Base-by-base conservation (phyloP, 2,329 filamentous ascomycete species). In the Colletotrichum tabaci region DNA sequence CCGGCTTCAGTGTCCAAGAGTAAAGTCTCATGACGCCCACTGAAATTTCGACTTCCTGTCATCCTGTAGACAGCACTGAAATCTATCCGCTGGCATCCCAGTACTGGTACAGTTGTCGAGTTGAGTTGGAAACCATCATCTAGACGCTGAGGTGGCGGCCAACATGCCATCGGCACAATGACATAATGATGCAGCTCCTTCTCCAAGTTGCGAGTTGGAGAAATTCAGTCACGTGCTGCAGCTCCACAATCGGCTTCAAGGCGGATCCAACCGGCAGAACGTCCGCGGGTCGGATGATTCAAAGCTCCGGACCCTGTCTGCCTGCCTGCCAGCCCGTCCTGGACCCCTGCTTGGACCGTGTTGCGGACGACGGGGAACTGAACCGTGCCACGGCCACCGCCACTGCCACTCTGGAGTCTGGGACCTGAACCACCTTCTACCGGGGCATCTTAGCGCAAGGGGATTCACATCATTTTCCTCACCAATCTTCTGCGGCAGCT, bases 361-460 rank as follows among this genome's bases (percentile, higher is more conserved):
- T 61, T 66, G 42, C 49, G 65, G 26, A 49, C 18, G 35, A 55
- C 18, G 10, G 52, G 53, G 30, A 35, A 35, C 8, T 35, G 8
- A 35, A 66, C 65, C 58, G 55, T 30, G n/a, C 60, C 38, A 66
- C 38, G 21, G 38, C 65, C 35, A 56, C 53, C 13, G 35, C 35
- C 53, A 26, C 49, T 64, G 60, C 60, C 66, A 55, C 60, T 35
- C 30, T 35, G 30, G 30, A 35, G 0, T 35, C 30, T 64, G 46
- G 61, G 61, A 60, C 66, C 61, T 47, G 38, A 49, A 70, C 63
- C 55, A 70, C 63, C 55, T 55, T 67, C 30, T 38, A 57, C 56
- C 47, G 30, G 30, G 30, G 8, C 30, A 23, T 66, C 44, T 42
- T 67, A 61, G 67, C 63, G 67, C 56, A 66, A 66, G 62, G 62